Evolutionary conservation across 495 filamentous ascomycete genomes (phyloP), one percentile per base, ranked within the genome.

Genomic region (Trichoderma asperelloides): DNA sequence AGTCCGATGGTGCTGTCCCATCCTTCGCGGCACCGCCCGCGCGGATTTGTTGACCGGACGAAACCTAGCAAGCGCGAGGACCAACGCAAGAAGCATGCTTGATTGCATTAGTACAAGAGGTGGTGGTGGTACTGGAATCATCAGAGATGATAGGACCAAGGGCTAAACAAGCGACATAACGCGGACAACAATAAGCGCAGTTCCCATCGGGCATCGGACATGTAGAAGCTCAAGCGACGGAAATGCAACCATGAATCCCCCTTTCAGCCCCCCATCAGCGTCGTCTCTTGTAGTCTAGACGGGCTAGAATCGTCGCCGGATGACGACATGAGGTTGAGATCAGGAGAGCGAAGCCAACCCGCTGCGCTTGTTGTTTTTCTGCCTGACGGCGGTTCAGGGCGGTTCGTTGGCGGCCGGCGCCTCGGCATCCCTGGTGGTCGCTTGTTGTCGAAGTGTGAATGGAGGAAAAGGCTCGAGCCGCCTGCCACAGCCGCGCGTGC

Each of bases 381-480:
- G 15, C 2, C 8, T 18, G 55, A 28, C n/a, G n/a, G 12, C 23
- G 5, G 6, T 27, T 8, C 0, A 16, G 55, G 55, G 55, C 55
- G 55, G 55, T 12, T 60, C 55, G 23, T 60, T 12, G 55, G 55
- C 55, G 55, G n/a, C 49, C 55, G 55, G 55, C 55, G 55, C 25
- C 55, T 60, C 25, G 55, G 13, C 7, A 60, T 21, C 55, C 55
- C 55, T 60, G 55, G 55, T 28, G 13, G 55, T 60, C 55, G 55
- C 55, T 60, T 60, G 55, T 47, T 27, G 55, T 30, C 55, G 55
- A 28, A 13, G 27, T 60, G 55, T 60, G 55, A 60, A 60, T 60
- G 55, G 55, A 60, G 55, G 55, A 30, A 60, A 60, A 60, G 55
- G 43, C 49, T 11, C n/a, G 55, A 60, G n/a, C 25, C 55, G 55